Conservation (phyloP, 192 early-diverging fungal species). For the Phlyctochytrium arcticum region DNA sequence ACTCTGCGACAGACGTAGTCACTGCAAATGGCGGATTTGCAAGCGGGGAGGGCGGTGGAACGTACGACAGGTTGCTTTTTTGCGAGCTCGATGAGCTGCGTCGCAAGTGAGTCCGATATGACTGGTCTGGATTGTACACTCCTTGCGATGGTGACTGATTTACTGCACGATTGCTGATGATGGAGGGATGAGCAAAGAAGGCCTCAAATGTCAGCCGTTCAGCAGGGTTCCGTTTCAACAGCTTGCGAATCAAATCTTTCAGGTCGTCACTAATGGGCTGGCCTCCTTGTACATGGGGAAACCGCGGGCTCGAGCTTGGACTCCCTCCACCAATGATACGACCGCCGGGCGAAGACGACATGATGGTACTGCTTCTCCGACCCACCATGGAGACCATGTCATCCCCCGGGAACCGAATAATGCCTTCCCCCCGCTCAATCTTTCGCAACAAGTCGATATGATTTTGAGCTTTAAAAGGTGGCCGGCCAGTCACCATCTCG, state of each 20-base stretch:
- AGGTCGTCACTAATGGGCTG: slow-evolving; percentile 61
- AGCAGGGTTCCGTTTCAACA: slow-evolving; percentile 80
- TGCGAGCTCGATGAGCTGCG: slow-evolving; percentile 5
- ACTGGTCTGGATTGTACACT: too few species aligned
- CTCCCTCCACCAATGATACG: slow-evolving; percentile 11
- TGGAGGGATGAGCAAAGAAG: slow-evolving; percentile 61
- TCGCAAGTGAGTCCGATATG: neutral
- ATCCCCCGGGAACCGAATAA: slow-evolving; percentile 82
- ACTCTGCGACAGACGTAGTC: neutral
- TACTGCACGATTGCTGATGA: slow-evolving; percentile 16
- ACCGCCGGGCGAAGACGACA: slow-evolving; percentile 6
- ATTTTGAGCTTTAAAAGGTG: slow-evolving; percentile 90
- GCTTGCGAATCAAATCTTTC: slow-evolving; percentile 74
- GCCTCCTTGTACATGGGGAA: slow-evolving; percentile 12
- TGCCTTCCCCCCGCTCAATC: slow-evolving; percentile 82
- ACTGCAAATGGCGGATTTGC: slow-evolving; percentile 10
- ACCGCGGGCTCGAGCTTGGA: slow-evolving; percentile 29
- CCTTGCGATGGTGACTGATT: too few species aligned
- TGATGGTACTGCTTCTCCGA: neutral
- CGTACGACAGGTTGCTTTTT: neutral
- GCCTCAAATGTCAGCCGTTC: slow-evolving; percentile 92
- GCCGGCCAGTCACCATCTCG: slow-evolving; percentile 87
- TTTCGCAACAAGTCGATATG: slow-evolving; percentile 87
- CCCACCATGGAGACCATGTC: neutral
- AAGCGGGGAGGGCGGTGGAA: neutral